Percentiles rank a stretch among this genome's conserved stretches.
These are phyloP conservation scores for grape (Vitis vinifera) DNA, from an alignment of 164 flowering plant species.

Conservation along the genomic window ASM3070453v1 NC_081820.1:23165001-23165500, in stretches of 20 bases:
- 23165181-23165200: neutral
- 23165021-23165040: neutral
- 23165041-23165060: neutral
- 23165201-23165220: constrained; percentile 3
- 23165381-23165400: no score
- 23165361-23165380: no score
- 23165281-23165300: neutral
- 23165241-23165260: neutral
- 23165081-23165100: neutral
- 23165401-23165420: no score
- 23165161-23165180: neutral
- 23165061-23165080: neutral
- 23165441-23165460: neutral
- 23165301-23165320: neutral
- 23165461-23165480: constrained; percentile 4
- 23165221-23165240: no score
- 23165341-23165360: no score
- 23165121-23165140: constrained; percentile 10
- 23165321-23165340: no score
- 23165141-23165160: neutral
- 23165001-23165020: neutral
- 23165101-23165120: constrained; percentile 8
- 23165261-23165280: neutral
- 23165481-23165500: constrained; percentile 4
- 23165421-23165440: neutral